Evolutionary conservation across 169 alveolate species (phyloP).

Genomic region (Plasmodium cynomolgi): DNA sequence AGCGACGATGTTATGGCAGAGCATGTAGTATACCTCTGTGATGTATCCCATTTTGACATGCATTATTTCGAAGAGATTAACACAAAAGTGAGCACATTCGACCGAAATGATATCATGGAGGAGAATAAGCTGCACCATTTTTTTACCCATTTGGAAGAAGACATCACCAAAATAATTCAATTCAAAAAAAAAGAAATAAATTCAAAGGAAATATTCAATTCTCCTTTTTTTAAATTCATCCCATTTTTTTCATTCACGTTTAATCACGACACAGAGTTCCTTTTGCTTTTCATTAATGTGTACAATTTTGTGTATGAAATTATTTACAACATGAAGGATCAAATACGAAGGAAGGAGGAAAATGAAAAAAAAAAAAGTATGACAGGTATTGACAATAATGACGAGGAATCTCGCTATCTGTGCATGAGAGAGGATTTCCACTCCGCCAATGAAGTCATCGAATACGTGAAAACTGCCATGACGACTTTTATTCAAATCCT

Average conservation of each 20-base stretch:
- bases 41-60: conserved; percentile 18
- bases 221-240: conserved; percentile 25
- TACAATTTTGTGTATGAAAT: conserved; percentile 62
- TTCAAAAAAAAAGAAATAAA: conserved; percentile 18
- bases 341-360: conserved; percentile 17
- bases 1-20: conserved; percentile 19
- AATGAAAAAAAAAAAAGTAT: background rate
- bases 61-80: conserved; percentile 12
- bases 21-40: conserved; percentile 12
- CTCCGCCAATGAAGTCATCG: conserved; percentile 13
- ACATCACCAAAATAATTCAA: conserved; percentile 29
- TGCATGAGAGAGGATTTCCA: conserved; percentile 14
- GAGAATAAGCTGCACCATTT: conserved; percentile 13
- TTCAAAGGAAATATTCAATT: conserved; percentile 39
- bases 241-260: conserved; percentile 32
- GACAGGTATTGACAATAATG: background rate
- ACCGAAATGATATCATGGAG: conserved; percentile 2
- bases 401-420: conserved; percentile 9
- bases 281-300: conserved; percentile 42
- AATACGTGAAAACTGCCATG: conserved; percentile 23
- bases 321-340: conserved; percentile 53
- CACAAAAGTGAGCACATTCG: conserved; percentile 13
- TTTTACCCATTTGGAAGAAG: conserved; percentile 19
- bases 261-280: conserved; percentile 44
- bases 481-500: background rate